Percentiles rank a stretch among this genome's conserved stretches.
Conservation (phyloP, 495 filamentous ascomycete genomes). For the Aspergillus kassunensis region DNA sequence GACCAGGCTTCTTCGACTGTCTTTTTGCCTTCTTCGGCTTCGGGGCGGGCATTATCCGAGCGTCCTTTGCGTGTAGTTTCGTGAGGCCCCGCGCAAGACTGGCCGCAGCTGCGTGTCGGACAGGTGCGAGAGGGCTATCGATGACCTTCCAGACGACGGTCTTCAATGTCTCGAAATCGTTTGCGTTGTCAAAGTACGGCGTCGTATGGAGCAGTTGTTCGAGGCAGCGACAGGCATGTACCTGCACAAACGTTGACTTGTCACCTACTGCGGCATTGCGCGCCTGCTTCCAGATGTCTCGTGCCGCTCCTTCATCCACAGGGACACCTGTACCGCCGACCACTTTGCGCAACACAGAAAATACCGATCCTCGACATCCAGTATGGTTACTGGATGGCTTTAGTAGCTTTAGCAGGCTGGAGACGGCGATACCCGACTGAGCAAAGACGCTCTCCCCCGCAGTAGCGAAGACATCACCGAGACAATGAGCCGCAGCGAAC, state of each 20-base stretch:
- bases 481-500: conserved; percentile 83
- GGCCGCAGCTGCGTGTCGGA: conserved; percentile 83
- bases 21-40: conserved; percentile 73
- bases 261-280: conserved; percentile 72
- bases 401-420: conserved; percentile 68
- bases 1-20: conserved; percentile 63
- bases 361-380: conserved; percentile 78
- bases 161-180: conserved; percentile 84
- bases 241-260: conserved; percentile 77
- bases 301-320: conserved; percentile 77
- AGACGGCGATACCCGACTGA: conserved; percentile 68
- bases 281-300: conserved; percentile 91
- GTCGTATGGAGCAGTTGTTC: conserved; percentile 68
- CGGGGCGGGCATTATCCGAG: conserved; percentile 49
- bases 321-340: conserved; percentile 66
- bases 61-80: conserved; percentile 68
- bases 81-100: conserved; percentile 75
- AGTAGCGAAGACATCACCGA: conserved; percentile 83
- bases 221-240: conserved; percentile 75
- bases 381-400: conserved; percentile 78
- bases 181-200: conserved; percentile 79
- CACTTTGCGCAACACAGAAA: conserved; percentile 73
- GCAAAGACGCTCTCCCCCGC: conserved; percentile 93
- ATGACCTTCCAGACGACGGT: conserved; percentile 76
- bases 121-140: conserved; percentile 68